Conservation (phyloP, 1,284 basidiomycete species). For the Apiotrichum akiyoshidainum region DNA sequence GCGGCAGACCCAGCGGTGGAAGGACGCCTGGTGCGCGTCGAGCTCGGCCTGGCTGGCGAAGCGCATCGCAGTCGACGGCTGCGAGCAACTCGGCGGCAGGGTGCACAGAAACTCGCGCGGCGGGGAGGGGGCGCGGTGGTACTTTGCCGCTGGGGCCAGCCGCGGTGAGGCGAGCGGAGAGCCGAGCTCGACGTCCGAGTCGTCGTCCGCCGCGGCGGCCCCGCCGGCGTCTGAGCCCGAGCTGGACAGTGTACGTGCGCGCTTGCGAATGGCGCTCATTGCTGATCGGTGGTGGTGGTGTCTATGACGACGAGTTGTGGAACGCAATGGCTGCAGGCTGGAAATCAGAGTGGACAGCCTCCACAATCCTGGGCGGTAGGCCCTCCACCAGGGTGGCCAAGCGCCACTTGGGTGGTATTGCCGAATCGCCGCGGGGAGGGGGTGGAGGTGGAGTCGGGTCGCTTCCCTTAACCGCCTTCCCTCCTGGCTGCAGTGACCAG, state of each 20-base stretch:
- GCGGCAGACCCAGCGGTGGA: constrained; percentile 76
- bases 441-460: too few species aligned
- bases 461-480: too few species aligned
- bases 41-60: constrained; percentile 64
- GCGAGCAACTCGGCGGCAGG: constrained; percentile 76
- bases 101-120: constrained; percentile 58
- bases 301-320: background rate
- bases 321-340: too few species aligned
- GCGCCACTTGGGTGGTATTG: background rate
- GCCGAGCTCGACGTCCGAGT: background rate
- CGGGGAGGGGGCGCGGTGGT: constrained; percentile 25
- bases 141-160: constrained; percentile 11
- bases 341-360: constrained; percentile 21
- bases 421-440: background rate
- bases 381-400: background rate
- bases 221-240: background rate
- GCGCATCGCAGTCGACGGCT: constrained; percentile 58
- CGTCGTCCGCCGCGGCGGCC: background rate
- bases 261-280: constrained; percentile 5
- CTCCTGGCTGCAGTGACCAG: too few species aligned
- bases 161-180: constrained; percentile 4
- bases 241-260: constrained; percentile 7
- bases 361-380: constrained; percentile 9
- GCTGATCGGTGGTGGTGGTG: background rate
- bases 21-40: constrained; percentile 73